These are phyloP conservation scores for Metschnikowia baotianmanensis DNA, from an alignment of 805 yeast genomes.

Conservation along the genomic window DNA sequence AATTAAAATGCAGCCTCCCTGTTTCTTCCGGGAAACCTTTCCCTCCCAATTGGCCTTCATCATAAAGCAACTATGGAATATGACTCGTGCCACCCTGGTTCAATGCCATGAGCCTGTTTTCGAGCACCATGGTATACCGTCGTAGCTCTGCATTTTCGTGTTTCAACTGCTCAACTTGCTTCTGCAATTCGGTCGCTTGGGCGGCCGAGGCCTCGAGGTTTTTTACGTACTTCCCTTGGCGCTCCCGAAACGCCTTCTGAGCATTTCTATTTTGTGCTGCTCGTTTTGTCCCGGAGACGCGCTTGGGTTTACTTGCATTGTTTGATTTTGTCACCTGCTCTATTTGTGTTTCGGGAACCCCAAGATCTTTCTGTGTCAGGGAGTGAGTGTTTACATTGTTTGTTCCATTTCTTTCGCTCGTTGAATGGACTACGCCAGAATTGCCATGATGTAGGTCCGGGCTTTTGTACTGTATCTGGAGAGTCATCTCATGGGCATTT, in stretches of 20 bases:
- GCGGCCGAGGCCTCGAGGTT: constrained; percentile 72
- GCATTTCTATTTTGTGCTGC: constrained; percentile 93
- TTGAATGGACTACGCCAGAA: neutral
- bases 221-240: constrained; percentile 78
- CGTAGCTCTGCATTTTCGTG: constrained; percentile 70
- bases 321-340: neutral
- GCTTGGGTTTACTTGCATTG: neutral
- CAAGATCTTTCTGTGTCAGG: neutral
- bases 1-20: too few relatives aligned
- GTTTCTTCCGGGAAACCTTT: too few relatives aligned
- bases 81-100: constrained; percentile 1
- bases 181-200: constrained; percentile 59
- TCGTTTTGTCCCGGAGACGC: constrained; percentile 64
- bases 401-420: neutral
- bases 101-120: constrained; percentile 59
- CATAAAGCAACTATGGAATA: neutral
- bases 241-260: constrained; percentile 84
- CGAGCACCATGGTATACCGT: constrained; percentile 69
- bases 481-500: too few relatives aligned
- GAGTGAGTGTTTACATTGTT: too few relatives aligned
- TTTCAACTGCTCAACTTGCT: constrained; percentile 63
- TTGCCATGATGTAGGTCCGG: neutral
- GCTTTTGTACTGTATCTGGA: too few relatives aligned
- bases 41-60: too few relatives aligned
- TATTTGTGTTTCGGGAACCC: neutral